phyloP scores from a whole-genome alignment of 306 rosid genomes.

The Malus sieversii region DNA sequence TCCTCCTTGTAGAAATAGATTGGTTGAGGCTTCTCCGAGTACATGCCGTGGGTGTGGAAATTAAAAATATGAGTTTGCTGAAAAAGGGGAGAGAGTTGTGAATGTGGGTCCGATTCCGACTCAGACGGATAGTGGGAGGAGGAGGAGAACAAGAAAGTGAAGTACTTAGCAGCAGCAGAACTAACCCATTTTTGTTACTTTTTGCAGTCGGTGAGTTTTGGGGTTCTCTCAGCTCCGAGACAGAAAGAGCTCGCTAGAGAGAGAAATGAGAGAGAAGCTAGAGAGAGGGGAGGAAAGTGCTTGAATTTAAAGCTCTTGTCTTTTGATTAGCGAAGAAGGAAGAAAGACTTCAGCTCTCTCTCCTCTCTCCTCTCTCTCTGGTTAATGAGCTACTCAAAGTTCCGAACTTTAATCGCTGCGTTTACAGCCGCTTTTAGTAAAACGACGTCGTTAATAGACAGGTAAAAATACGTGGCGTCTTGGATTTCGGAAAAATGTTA shows the following conservation, averaged over 20 bases:
- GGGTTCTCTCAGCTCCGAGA: neutral
- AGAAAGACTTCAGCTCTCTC: neutral
- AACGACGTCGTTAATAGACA: neutral
- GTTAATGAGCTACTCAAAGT: neutral
- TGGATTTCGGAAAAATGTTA: neutral
- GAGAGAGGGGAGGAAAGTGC: constrained; percentile 1
- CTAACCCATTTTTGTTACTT: neutral
- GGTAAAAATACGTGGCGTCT: neutral
- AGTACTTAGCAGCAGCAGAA: neutral
- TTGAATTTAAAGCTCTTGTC: constrained; percentile 11
- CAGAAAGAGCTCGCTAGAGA: neutral
- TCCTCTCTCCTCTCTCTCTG: neutral
- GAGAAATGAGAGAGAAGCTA: neutral
- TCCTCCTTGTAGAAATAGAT: constrained; percentile 67
- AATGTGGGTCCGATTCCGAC: neutral
- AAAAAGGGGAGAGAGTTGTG: neutral
- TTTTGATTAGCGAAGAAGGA: neutral
- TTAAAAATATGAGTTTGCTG: neutral
- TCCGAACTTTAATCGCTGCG: neutral
- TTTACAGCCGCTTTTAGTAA: neutral
- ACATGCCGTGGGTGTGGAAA: constrained; percentile 33
- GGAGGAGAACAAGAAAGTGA: neutral
- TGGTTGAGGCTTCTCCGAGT: constrained; percentile 67
- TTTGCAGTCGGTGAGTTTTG: neutral
- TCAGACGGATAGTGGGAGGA: neutral